Evolutionary conservation across 2,329 filamentous ascomycete species (phyloP), one percentile per base, ranked within the genome.

Genomic region (Arthrocladium fulminans): DNA sequence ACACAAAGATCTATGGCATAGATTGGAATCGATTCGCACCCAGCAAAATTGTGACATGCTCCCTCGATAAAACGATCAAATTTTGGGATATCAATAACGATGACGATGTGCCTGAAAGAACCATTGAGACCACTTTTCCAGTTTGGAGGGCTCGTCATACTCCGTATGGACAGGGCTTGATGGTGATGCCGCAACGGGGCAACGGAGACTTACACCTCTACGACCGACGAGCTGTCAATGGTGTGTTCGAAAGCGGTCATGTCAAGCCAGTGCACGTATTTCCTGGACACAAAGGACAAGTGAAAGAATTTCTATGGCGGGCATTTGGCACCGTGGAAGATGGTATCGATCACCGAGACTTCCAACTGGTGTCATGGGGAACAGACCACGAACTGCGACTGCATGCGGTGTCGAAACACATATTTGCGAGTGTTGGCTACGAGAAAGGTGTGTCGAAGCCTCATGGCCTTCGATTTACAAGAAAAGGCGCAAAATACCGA

Each of bases 331-430:
- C 73, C 17, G 76, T 77, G 15, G 76, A 79, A 13, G 78, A 87
- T 47, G 76, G 77, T n/a, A 67, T 84, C 39, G 89, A 96, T 59
- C 73, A 88, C 53, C 80, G 90, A 58, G 89, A 96, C 45, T 96
- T 95, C 54, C 89, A 96, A 64, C 73, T 96, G 15, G 86, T 96
- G 0, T 89, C 89, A 0, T 96, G 89, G 89, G 88, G 88, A 22
- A 83, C 86, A 42, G 90, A 96, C 63, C 85, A 84, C 56, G 79
- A 88, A 59, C 72, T 96, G 24, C 82, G 85, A 42, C 73, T 96
- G 23, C 86, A 94, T 61, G 81, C 80, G 41, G 76, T 88, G 17
- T 77, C 86, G 34, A 69, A 79, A 1, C 70, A 80, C 22, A 71
- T 81, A 24, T 70, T 92, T 1, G 72, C 78, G 50, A 73, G 77